Base-by-base conservation (phyloP, 495 filamentous ascomycete species). In the Penicillium bovifimosum region DNA sequence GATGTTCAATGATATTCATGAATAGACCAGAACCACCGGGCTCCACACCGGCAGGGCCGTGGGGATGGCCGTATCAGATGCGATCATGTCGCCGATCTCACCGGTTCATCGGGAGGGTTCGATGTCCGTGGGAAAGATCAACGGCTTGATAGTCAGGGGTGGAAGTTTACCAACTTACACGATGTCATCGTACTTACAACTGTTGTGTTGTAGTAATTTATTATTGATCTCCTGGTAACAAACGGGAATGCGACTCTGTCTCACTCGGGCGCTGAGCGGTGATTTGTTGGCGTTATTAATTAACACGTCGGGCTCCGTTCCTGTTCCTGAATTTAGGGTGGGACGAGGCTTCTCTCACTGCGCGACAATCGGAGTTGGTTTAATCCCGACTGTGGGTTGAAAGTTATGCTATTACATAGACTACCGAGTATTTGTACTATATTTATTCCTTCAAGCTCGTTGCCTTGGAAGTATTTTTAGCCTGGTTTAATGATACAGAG, bases 141-240 rank as follows among this genome's bases (percentile, higher is more conserved):
- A 45, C 58, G 13, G 7, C 45, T 41, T 61, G 61, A 61, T 40
- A 41, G 27, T 63, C 61, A 63, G 58, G 61, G 56, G 60, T 20
- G 9, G n/a, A 31, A 18, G 43, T 47, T 32, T 31, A 14, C 5
- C 47, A 9, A 14, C 14, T 27, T 43, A 5, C 16, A 17, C 8
- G 4, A 9, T 28, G 16, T 39, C 20, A 24, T 24, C 20, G 20
- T 24, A 24, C 20, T 24, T 24, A 24, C 20, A 24, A 24, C 20
- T 24, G 20, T 24, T 24, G 20, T 24, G 20, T 24, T 24, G 4
- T 24, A 24, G 20, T 24, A 24, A 24, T 24, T 24, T 24, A 39
- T 20, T 9, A 4, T 1, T 18, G 9, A 13, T 20, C 18, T 39
- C 17, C 8, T 11, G 10, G 14, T 20, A 6, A 39, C 11, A 39